Base-by-base conservation (phyloP, 1,139 yeast species). In the Geotrichum phurueaensis region DNA sequence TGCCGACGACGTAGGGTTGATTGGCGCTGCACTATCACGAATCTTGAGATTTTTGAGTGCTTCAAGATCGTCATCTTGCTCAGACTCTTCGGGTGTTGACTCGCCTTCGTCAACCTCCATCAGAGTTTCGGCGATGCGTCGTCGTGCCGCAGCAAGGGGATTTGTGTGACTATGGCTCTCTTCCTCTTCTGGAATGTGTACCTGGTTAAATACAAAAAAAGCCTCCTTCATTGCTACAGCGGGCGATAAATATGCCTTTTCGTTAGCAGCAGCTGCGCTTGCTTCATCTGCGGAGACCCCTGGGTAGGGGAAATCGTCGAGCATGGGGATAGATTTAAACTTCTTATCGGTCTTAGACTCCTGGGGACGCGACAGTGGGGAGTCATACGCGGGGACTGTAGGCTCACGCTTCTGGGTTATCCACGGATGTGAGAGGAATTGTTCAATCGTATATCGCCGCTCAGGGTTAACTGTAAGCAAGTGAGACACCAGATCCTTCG, bases 381-480 rank as follows among this genome's bases (percentile, higher is more conserved):
- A 59, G 18, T 59, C 61, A 22, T 39, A 54, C 1, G 57, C 60
- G 43, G 58, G 60, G 13, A 36, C 49, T 3, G 57, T 67, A 9
- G 71, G 66, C 63, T 71, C 67, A 29, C 68, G 60, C 53, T 69
- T 62, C 62, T 71, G 73, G 27, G 73, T 71, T 67, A 87, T 79
- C 98, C 98, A 92, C 1, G 97, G 96, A 74, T 92, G 97, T 53
- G 79, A 78, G 67, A 92, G 78, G 63, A 92, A 83, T 62, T 91
- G 87, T 60, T 86, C 86, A 64, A 89, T 86, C 7, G 89, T 84
- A 71, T 89, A 90, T 66, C 98, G 80, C 62, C 80, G 78, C 22
- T 77, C 75, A 1, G 97, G 97, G 71, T 91, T 89, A 36, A 91
- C 96, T 1, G 96, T 90, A 60, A 92, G 77, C 61, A 92, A 78